phyloP scores from a whole-genome alignment of 2,329 filamentous ascomycete species.

The Scolecobasidium constrictum region DNA sequence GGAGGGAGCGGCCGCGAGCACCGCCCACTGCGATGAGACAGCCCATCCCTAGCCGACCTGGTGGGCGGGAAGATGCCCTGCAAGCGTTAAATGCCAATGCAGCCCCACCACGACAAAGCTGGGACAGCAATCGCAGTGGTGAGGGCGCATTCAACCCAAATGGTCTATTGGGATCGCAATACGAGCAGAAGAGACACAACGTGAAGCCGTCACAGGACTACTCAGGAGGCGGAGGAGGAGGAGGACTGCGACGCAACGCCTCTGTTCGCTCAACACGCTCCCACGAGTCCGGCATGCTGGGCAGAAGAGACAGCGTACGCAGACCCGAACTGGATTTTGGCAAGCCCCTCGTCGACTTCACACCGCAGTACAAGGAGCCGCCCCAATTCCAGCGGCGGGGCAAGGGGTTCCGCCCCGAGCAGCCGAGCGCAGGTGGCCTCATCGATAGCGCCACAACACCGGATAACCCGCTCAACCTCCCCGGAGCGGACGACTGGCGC shows the following conservation, averaged over 20 bases:
- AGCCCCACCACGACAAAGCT: not conserved
- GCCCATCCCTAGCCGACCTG: not conserved
- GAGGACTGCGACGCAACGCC: slow-evolving; percentile 19
- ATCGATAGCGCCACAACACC: slow-evolving; percentile 36
- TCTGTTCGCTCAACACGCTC: slow-evolving; percentile 22
- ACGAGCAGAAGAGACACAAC: slow-evolving; percentile 34
- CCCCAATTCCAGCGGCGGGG: slow-evolving; percentile 46
- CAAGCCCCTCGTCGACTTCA: slow-evolving; percentile 59
- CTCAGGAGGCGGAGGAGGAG: not conserved
- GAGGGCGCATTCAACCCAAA: slow-evolving; percentile 30
- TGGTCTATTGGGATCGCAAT: slow-evolving; percentile 39
- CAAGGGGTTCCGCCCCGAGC: slow-evolving; percentile 34
- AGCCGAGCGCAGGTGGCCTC: slow-evolving; percentile 26
- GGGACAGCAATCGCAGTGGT: slow-evolving; percentile 3
- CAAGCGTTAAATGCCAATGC: not conserved
- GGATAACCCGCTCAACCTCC: slow-evolving; percentile 29
- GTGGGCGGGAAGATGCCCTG: not conserved
- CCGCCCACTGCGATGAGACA: slow-evolving; percentile 2
- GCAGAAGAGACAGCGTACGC: not conserved
- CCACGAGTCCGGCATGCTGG: slow-evolving; percentile 6
- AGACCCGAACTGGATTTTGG: slow-evolving; percentile 15
- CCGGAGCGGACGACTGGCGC: slow-evolving; percentile 34
- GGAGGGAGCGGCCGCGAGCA: not conserved
- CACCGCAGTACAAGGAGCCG: slow-evolving; percentile 52
- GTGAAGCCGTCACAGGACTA: slow-evolving; percentile 18